Evolutionary conservation across 2,329 filamentous ascomycete species (phyloP), one percentile per base, ranked within the genome.

Genomic region (Samsoniella hepiali): DNA sequence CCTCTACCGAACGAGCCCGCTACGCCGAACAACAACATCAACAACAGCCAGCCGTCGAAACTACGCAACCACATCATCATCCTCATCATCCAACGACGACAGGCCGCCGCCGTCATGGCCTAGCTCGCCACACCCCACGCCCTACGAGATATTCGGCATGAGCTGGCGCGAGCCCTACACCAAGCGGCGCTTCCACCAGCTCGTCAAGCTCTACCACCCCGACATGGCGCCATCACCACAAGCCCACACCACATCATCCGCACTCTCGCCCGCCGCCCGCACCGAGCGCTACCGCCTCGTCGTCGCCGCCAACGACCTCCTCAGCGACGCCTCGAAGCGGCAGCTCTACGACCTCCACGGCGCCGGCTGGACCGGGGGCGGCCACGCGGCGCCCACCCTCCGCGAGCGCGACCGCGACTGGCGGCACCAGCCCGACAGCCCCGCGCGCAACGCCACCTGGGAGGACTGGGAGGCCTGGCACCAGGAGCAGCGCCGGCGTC

Each of bases 121-220:
- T 2, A 72, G 73, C 5, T 72, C 73, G 6, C 65, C 72, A 27
- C 72, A 81, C 47, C 91, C 91, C 1, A 94, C 93, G 0, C 95
- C 95, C 1, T 98, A 99, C 78, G 91, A 98, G 71, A 91, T 99
- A 72, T 88, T 98, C 71, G 81, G 84, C 65, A 75, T 79, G 55
- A 70, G 75, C 60, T 84, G 79, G 68, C 79, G 80, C 63, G 87
- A 86, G 15, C 84, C 87, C 2, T 98, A 99, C 75, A 88, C 85
- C 66, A 98, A 99, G 76, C 78, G 82, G 50, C 87, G 87, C 65
- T 99, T 93, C 82, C 95, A 96, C 76, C 85, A 94, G 72, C 85
- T 99, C 59, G 95, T 96, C 64, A 99, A 98, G 79, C 81, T 96
- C 54, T 99, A 99, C 78, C 95, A 99, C 72, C 95, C 95, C 0